Conservation (phyloP, 163 green algal genomes). For the Chloroidium sp. region DNA sequence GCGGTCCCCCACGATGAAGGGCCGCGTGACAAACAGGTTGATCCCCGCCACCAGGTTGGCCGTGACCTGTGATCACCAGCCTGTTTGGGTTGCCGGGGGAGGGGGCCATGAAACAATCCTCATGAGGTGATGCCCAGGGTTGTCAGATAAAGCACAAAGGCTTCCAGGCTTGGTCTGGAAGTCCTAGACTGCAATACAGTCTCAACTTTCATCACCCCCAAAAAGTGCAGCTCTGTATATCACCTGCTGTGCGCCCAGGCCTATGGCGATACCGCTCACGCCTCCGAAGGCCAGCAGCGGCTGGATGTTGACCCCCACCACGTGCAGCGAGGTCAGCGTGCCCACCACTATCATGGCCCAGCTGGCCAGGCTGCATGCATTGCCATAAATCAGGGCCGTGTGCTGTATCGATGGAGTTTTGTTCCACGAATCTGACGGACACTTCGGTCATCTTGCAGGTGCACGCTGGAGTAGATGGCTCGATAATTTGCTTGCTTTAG, state of each 20-base stretch:
- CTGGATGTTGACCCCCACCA: constrained; percentile 38
- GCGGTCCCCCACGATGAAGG: constrained; percentile 32
- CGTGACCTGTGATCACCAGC: constrained; percentile 8
- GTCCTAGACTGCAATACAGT: too few species aligned
- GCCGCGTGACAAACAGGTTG: constrained; percentile 37
- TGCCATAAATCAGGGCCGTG: neutral
- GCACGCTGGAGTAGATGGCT: neutral
- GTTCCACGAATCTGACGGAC: neutral
- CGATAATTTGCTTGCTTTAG: too few species aligned
- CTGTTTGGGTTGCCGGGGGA: too few species aligned
- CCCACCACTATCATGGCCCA: constrained; percentile 21
- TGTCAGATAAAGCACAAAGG: too few species aligned
- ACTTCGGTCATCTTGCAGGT: neutral
- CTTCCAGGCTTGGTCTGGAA: too few species aligned
- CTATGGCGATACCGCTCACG: constrained; percentile 23
- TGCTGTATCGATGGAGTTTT: neutral
- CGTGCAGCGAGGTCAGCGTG: constrained; percentile 14
- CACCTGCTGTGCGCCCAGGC: constrained; percentile 20
- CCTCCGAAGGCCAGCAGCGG: constrained; percentile 36
- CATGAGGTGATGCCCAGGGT: too few species aligned
- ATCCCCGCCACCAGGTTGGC: constrained; percentile 36
- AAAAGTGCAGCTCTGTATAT: too few species aligned
- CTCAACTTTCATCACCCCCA: too few species aligned
- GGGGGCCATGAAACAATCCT: too few species aligned
- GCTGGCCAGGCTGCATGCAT: constrained; percentile 2